phyloP scores from a whole-genome alignment of 179 eudicot genomes.

The Camellia oleifera region DNA sequence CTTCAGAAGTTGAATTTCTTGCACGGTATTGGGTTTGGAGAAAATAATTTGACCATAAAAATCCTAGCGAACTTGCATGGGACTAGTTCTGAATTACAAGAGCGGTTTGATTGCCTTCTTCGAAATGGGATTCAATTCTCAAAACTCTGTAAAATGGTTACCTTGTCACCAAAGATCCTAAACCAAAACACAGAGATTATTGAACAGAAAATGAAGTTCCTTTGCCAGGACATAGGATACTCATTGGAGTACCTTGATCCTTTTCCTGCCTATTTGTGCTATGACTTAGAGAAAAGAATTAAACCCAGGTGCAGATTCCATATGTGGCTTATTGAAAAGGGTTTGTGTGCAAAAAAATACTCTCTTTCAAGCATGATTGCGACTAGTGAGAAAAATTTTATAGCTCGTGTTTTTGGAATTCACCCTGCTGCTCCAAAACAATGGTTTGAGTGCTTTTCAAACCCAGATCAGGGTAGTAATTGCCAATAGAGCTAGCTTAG shows the following conservation, averaged over 20 bases:
- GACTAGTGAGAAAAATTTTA: conserved; percentile 53
- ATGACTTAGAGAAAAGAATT: conserved; percentile 63
- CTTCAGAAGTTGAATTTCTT: conserved; percentile 46
- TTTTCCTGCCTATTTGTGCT: conserved; percentile 59
- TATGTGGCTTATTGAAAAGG: conserved; percentile 52
- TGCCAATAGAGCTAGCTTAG: not conserved
- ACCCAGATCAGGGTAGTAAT: not conserved
- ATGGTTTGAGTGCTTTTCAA: conserved; percentile 41
- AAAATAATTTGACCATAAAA: conserved; percentile 42
- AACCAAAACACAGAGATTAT: conserved; percentile 51
- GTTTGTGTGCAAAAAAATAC: conserved; percentile 38
- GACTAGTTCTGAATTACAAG: conserved; percentile 37
- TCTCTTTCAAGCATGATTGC: conserved; percentile 55
- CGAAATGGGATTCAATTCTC: conserved; percentile 49
- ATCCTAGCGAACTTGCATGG: conserved; percentile 41
- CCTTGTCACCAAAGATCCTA: conserved; percentile 46
- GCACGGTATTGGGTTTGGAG: conserved; percentile 71
- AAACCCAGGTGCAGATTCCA: conserved; percentile 66
- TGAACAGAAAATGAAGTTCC: conserved; percentile 48
- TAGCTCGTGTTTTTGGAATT: conserved; percentile 38
- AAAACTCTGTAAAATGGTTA: conserved; percentile 55
- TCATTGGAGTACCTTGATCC: conserved; percentile 41
- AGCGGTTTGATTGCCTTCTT: conserved; percentile 59
- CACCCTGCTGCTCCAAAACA: conserved; percentile 58
- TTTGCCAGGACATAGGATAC: conserved; percentile 43